phyloP scores from a whole-genome alignment of 1,284 basidiomycete genomes.

The Athelia psychrophila region DNA sequence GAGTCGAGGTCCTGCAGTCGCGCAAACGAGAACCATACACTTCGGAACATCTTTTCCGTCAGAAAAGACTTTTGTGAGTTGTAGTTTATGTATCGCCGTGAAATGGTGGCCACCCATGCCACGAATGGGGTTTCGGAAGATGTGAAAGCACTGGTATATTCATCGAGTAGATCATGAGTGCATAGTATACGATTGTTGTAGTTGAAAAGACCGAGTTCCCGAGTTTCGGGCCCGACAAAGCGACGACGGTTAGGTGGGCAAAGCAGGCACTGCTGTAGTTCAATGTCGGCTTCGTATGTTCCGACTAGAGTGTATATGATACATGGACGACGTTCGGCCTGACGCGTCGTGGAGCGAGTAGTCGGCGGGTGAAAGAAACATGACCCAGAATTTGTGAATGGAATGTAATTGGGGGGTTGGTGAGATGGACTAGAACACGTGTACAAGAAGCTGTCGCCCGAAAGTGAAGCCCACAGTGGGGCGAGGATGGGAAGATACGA shows the following conservation, averaged over 20 bases:
- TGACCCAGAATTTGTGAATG: background rate
- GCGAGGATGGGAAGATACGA: background rate
- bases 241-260: conserved; percentile 10
- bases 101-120: conserved; percentile 16
- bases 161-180: conserved; percentile 25
- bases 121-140: conserved; percentile 26
- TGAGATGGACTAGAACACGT: background rate
- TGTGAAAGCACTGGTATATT: conserved; percentile 23
- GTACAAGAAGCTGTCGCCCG: background rate
- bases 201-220: conserved; percentile 24
- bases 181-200: conserved; percentile 23
- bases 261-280: conserved; percentile 6
- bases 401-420: background rate
- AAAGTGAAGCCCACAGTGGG: background rate
- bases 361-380: background rate
- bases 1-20: conserved; percentile 15
- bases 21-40: conserved; percentile 24
- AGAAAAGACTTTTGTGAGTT: conserved; percentile 13
- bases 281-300: background rate
- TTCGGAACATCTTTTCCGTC: conserved; percentile 16
- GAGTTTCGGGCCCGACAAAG: conserved; percentile 25
- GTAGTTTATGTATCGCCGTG: conserved; percentile 8
- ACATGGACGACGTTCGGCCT: conserved; percentile 1
- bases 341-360: background rate
- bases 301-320: conserved; percentile 6